Conservation (phyloP, 208 protist genomes). For the Wallacemonas sp. region DNA sequence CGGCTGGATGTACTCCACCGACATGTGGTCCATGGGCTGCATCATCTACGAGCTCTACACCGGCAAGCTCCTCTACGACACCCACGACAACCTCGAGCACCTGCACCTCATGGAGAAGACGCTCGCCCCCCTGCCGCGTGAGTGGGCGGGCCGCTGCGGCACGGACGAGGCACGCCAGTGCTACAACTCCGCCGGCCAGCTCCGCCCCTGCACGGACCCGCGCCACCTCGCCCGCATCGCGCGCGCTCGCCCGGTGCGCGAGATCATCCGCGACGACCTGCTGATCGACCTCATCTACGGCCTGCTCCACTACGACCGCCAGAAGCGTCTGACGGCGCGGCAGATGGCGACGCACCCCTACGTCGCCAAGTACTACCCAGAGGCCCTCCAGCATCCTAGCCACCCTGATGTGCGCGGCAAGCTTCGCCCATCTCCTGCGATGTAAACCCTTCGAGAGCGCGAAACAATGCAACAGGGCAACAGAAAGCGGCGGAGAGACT, state of each 20-base stretch:
- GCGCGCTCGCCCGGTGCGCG: too few relatives aligned
- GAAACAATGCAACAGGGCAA: not conserved
- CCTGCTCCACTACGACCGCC: too few relatives aligned
- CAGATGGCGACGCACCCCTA: slow-evolving; percentile 79
- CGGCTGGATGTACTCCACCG: slow-evolving; percentile 66
- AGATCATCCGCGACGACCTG: too few relatives aligned
- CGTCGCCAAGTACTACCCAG: slow-evolving; percentile 82
- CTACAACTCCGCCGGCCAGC: too few relatives aligned
- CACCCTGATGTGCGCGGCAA: slow-evolving; percentile 59
- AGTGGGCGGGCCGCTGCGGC: too few relatives aligned
- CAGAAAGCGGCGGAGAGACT: not conserved
- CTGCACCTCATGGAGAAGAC: too few relatives aligned
- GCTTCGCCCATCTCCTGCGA: slow-evolving; percentile 46
- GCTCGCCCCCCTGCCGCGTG: too few relatives aligned
- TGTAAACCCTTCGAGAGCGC: slow-evolving; percentile 24
- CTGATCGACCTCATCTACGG: too few relatives aligned
- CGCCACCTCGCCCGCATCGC: too few relatives aligned
- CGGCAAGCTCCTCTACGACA: slow-evolving; percentile 76
- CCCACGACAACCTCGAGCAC: slow-evolving; percentile 76
- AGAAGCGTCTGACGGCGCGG: too few relatives aligned
- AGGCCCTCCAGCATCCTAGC: slow-evolving; percentile 62
- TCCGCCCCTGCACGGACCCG: too few relatives aligned
- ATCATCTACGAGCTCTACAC: slow-evolving; percentile 84
- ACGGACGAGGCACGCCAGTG: too few relatives aligned
- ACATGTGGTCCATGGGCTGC: slow-evolving; percentile 84